Percentiles rank a stretch among this genome's conserved stretches.
Evolutionary conservation across 441 rosid genomes (phyloP).

Genomic region (Dalechampia spathulata): DNA sequence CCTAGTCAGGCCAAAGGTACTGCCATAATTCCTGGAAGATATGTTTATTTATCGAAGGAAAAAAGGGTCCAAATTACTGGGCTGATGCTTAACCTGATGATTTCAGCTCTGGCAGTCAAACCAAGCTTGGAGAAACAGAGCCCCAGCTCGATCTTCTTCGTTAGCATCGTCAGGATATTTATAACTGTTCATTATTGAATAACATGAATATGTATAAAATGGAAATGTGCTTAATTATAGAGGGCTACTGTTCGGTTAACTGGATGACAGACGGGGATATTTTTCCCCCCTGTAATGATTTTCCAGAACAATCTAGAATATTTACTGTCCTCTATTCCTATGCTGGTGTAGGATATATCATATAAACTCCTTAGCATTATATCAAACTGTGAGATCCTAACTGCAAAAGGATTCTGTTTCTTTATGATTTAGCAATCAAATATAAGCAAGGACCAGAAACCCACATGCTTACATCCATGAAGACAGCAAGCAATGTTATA

Average conservation of each 20-base stretch:
- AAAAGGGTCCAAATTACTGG: background rate
- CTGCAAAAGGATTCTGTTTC: no score
- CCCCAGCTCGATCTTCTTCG: conserved; percentile 12
- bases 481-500: no score
- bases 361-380: no score
- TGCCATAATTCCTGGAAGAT: conserved; percentile 7
- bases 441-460: no score
- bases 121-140: background rate
- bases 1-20: conserved; percentile 19
- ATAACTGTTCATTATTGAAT: conserved; percentile 10
- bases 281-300: background rate
- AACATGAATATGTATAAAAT: conserved; percentile 16
- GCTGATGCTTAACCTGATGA: background rate
- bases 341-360: no score
- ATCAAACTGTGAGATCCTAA: no score
- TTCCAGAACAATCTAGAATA: no score
- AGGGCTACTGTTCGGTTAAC: background rate
- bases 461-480: no score
- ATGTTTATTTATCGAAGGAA: conserved; percentile 9
- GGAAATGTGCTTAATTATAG: background rate
- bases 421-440: no score
- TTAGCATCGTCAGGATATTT: conserved; percentile 10
- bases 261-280: conserved; percentile 5
- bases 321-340: no score
- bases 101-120: conserved; percentile 6